A percentile compares a stretch with the other conserved stretches of the same genome.
Evolutionary conservation across 208 protist genomes (phyloP).

Genomic region (Spongospora subterranea): DNA sequence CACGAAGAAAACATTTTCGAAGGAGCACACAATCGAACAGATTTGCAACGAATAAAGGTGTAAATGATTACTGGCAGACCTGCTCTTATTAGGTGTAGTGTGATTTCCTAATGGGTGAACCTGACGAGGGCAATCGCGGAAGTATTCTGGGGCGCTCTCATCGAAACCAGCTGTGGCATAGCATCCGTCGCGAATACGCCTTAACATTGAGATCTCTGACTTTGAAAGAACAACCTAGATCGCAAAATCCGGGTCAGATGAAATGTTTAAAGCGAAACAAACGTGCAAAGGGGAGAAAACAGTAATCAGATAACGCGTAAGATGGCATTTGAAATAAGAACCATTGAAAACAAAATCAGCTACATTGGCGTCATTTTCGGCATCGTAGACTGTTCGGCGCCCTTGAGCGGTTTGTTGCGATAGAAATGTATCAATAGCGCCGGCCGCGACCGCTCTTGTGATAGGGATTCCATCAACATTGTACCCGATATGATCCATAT

Average conservation of each 20-base stretch:
- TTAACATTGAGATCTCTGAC: constrained; percentile 79
- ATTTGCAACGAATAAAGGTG: neutral
- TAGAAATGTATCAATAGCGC: constrained; percentile 80
- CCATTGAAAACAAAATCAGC: neutral
- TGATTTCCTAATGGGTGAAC: constrained; percentile 24
- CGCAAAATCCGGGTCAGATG: neutral
- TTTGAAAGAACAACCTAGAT: constrained; percentile 78
- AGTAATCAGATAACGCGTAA: neutral
- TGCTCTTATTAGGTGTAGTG: neutral
- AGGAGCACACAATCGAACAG: neutral
- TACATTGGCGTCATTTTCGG: constrained; percentile 70
- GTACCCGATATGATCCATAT: constrained; percentile 80
- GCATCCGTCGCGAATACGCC: constrained; percentile 68
- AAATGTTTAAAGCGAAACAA: neutral
- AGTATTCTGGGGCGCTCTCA: neutral
- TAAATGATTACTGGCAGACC: neutral
- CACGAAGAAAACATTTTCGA: constrained; percentile 10
- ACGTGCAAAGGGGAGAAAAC: neutral
- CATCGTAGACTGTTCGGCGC: constrained; percentile 79
- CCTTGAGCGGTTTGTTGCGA: constrained; percentile 38
- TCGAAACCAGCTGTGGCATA: constrained; percentile 62
- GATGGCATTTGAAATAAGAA: neutral
- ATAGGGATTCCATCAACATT: constrained; percentile 79
- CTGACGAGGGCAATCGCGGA: neutral
- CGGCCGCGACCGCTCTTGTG: constrained; percentile 66